phyloP scores from a whole-genome alignment of 139 green algal species.

The Eudorina sp. region DNA sequence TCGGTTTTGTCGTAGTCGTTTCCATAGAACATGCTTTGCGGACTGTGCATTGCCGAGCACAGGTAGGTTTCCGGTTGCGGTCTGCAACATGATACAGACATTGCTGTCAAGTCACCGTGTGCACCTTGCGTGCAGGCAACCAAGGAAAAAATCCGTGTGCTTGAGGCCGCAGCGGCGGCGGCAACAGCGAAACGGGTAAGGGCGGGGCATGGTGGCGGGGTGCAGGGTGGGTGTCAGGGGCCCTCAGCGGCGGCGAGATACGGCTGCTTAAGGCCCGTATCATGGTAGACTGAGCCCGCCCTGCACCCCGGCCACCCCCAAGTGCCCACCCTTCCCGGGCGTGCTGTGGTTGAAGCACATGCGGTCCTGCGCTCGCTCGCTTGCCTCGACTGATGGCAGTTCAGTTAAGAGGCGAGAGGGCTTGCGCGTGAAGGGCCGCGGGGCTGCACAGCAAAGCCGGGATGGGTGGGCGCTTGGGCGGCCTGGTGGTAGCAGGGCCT shows the following conservation, averaged over 20 bases:
- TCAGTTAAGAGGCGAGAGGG: no score
- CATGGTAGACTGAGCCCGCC: constrained; percentile 1
- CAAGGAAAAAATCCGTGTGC: neutral
- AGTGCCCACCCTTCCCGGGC: neutral
- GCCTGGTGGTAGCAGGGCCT: neutral
- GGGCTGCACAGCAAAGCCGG: no score
- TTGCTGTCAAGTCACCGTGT: neutral
- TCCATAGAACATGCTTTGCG: no score
- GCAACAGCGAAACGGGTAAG: constrained; percentile 27
- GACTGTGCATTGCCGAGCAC: no score
- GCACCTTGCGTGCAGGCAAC: neutral
- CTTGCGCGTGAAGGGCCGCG: no score
- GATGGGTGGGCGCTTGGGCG: constrained; percentile 7
- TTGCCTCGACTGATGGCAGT: no score
- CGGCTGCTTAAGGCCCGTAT: neutral
- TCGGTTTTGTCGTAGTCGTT: no score
- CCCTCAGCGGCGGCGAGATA: neutral
- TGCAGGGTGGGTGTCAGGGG: neutral
- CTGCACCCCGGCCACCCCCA: constrained; percentile 34
- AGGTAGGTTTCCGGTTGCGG: no score
- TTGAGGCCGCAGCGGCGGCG: neutral
- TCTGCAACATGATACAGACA: no score
- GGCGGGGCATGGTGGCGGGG: neutral
- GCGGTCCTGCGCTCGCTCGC: no score
- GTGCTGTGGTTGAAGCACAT: neutral